Base-by-base conservation (phyloP, 2,329 filamentous ascomycete species). In the Verticillium nubilum region DNA sequence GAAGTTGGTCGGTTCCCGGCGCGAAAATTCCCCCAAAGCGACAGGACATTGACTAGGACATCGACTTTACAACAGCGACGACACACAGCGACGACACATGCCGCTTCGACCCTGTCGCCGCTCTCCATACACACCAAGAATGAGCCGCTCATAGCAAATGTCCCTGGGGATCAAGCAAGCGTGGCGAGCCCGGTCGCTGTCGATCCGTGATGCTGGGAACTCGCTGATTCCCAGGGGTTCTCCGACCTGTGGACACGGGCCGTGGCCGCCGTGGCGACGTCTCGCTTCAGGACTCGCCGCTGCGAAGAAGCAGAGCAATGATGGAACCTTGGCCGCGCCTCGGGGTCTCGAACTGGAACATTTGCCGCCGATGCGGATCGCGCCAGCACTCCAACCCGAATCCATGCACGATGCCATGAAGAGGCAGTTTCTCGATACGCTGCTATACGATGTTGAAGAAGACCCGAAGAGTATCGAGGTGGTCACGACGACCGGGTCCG, bases 141-240 rank as follows among this genome's bases (percentile, higher is more conserved):
- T 79, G 76, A 64, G 60, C 67, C 66, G 59, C 60, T 70, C 66
- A 76, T 78, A 73, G 74, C 69, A 67, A 74, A 80, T 80, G 78
- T 77, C 72, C 70, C 71, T 76, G 70, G 75, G 76, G 72, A 73
- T 76, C 74, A 73, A 71, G 65, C 71, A 72, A 68, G 62, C 71
- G 70, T 76, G 75, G 76, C 75, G 76, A 72, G 72, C 71, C 68
- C 70, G 71, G 69, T 68, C 69, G 64, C 73, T 68, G 64, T 68
- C 66, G 65, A 67, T 66, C 63, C 66, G 67, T 65, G 50, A 58
- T 56, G 58, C 57, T 58, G 57, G 64, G 62, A 59, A 66, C 62
- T 66, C 63, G 60, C 60, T 57, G 60, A 60, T 60, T 60, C 42
- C 60, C 54, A 60, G 56, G 62, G 56, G 19, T 55, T 54, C 58